phyloP scores from a whole-genome alignment of 2,329 filamentous ascomycete species.

The Colletotrichum kahawae region DNA sequence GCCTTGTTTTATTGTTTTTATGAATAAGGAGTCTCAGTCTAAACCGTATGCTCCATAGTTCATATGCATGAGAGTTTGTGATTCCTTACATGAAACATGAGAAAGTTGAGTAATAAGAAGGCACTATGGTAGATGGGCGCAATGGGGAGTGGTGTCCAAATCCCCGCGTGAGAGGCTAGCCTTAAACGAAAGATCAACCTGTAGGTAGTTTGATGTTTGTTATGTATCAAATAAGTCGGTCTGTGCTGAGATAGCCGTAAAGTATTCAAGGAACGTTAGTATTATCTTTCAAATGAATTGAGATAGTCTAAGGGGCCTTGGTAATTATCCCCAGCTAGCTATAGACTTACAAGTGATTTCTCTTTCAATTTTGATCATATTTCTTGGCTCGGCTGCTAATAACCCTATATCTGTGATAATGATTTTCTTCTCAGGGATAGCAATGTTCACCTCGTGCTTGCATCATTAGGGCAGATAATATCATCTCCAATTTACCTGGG shows the following conservation, averaged over 20 bases:
- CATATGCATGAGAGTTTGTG: neutral
- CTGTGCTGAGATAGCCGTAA: too few species aligned
- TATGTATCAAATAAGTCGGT: too few species aligned
- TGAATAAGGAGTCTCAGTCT: neutral
- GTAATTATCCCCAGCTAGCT: neutral
- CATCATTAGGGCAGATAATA: neutral
- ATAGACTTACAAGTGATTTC: accelerated
- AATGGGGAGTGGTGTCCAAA: neutral
- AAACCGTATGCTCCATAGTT: neutral
- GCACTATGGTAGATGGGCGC: neutral
- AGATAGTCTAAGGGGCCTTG: too few species aligned
- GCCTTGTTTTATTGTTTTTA: neutral
- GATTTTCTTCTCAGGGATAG: neutral
- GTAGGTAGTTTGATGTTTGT: too few species aligned
- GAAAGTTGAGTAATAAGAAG: neutral
- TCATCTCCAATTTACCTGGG: neutral
- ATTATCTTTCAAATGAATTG: too few species aligned
- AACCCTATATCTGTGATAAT: neutral
- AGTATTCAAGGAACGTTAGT: too few species aligned
- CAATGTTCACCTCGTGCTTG: neutral
- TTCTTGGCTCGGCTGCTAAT: neutral
- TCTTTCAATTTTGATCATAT: neutral
- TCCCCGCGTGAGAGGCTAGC: neutral
- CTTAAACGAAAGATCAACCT: too few species aligned
- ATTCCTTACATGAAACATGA: too few species aligned